Conservation (phyloP, 148 eudicot genomes). For the Vaccinium myrtillus region DNA sequence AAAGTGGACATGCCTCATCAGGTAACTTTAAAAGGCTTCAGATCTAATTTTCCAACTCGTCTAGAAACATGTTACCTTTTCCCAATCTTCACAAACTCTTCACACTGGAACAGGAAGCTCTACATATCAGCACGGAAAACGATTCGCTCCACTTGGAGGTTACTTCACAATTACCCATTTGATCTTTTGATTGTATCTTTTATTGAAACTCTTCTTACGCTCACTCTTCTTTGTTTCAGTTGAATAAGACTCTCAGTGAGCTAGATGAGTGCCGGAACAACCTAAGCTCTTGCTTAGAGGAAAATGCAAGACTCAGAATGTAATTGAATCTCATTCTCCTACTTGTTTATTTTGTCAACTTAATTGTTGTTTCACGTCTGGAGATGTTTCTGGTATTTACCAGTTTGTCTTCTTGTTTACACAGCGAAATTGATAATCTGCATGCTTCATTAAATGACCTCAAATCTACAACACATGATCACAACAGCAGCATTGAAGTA, state of each 20-base stretch:
- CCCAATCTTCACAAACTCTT: conserved; percentile 9
- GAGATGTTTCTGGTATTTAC: not conserved
- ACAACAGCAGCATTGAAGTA: conserved; percentile 33
- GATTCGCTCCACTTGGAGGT: conserved; percentile 55
- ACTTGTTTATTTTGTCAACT: not conserved
- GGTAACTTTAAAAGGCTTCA: conserved; percentile 25
- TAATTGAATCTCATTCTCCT: conserved; percentile 23
- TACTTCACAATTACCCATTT: not conserved
- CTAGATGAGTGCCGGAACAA: conserved; percentile 61
- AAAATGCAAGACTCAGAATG: conserved; percentile 59
- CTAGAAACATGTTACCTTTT: not conserved
- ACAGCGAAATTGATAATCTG: conserved; percentile 69
- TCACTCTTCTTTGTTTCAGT: conserved; percentile 31
- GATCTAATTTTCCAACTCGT: not conserved
- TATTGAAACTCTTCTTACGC: conserved; percentile 4
- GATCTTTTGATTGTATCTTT: not conserved
- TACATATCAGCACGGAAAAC: conserved; percentile 26
- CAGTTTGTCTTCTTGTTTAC: conserved; percentile 7
- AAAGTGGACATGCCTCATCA: conserved; percentile 31
- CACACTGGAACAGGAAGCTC: conserved; percentile 36
- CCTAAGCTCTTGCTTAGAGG: conserved; percentile 64
- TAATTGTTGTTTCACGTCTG: not conserved
- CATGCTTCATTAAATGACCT: conserved; percentile 36
- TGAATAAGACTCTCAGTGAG: conserved; percentile 47
- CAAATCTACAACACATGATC: conserved; percentile 25